Evolutionary conservation across 78 protist species (phyloP).

Genomic region (Cyanophora paradoxa): DNA sequence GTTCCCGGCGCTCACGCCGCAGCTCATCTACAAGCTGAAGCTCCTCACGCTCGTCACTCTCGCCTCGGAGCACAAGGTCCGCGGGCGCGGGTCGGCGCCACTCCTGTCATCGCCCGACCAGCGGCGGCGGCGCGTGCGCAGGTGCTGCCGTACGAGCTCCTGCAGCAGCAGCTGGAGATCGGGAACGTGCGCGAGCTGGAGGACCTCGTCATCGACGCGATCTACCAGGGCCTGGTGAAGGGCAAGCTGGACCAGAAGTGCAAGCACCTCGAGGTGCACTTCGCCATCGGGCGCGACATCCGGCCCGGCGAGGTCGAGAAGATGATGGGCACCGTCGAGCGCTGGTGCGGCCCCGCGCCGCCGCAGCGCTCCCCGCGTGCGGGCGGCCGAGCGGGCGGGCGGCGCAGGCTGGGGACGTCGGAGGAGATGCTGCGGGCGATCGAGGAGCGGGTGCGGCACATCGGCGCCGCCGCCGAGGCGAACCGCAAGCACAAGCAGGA

Average conservation of each 20-base stretch:
- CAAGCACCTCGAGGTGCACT: not conserved
- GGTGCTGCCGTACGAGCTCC: not conserved
- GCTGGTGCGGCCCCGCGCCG: no score
- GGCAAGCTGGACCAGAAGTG: slow-evolving; percentile 19
- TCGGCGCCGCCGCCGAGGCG: no score
- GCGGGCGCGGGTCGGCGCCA: not conserved
- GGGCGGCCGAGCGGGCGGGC: no score
- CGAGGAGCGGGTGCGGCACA: no score
- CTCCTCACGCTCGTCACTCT: slow-evolving; percentile 4
- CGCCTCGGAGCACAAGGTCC: not conserved
- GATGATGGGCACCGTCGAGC: not conserved
- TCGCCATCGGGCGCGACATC: slow-evolving; percentile 10
- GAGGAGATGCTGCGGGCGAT: no score
- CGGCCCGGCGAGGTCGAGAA: not conserved
- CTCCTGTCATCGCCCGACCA: not conserved
- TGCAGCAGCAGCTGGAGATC: not conserved
- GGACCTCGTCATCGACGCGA: slow-evolving; percentile 14
- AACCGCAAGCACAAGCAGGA: no score
- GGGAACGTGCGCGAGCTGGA: slow-evolving; percentile 12
- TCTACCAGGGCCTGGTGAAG: slow-evolving; percentile 4
- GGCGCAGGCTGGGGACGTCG: no score
- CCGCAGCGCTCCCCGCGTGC: no score
- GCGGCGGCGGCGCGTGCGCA: not conserved
- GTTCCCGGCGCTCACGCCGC: not conserved
- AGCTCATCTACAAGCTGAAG: slow-evolving; percentile 12